Evolutionary conservation across 2,329 filamentous ascomycete genomes (phyloP).

Genomic region (Aureobasidium uvarum): DNA sequence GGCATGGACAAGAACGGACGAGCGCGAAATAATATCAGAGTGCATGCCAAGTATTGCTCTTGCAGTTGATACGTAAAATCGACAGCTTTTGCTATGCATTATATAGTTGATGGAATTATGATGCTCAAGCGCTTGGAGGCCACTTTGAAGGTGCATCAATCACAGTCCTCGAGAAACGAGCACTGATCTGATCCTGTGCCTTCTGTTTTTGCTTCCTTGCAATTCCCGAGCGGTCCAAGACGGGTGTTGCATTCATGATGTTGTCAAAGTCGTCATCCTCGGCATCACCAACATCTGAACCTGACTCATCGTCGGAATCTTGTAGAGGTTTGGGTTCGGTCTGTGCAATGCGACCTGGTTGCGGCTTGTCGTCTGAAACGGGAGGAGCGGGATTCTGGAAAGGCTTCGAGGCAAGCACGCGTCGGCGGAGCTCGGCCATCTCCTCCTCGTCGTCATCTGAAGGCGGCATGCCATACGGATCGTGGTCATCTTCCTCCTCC

Average conservation of each 20-base stretch:
- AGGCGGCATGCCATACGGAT: slow-evolving; percentile 75
- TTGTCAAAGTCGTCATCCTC: slow-evolving; percentile 83
- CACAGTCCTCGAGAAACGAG: slow-evolving; percentile 51
- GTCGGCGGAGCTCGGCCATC: slow-evolving; percentile 88
- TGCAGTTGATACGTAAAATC: not conserved
- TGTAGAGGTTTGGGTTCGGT: slow-evolving; percentile 49
- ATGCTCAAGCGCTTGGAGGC: slow-evolving; percentile 26
- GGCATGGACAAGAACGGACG: not conserved
- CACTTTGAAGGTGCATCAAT: slow-evolving; percentile 51
- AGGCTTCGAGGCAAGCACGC: slow-evolving; percentile 86
- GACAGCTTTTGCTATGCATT: slow-evolving; percentile 2
- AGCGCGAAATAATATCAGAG: not conserved
- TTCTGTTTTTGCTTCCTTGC: slow-evolving; percentile 59
- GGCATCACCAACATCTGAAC: slow-evolving; percentile 65
- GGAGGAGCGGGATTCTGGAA: slow-evolving; percentile 61
- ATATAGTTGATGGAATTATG: not conserved
- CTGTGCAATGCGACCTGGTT: slow-evolving; percentile 59
- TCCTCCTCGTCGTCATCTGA: slow-evolving; percentile 76
- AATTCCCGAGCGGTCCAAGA: slow-evolving; percentile 81
- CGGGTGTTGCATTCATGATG: slow-evolving; percentile 86
- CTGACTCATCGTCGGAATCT: slow-evolving; percentile 67
- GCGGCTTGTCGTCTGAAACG: slow-evolving; percentile 52
- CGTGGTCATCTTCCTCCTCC: slow-evolving; percentile 52
- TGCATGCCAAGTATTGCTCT: not conserved
- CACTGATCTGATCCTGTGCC: slow-evolving; percentile 50